These are phyloP conservation scores for Rhodamnia rubescens DNA, from an alignment of 345 rosid species.

Conservation along the genomic window DNA sequence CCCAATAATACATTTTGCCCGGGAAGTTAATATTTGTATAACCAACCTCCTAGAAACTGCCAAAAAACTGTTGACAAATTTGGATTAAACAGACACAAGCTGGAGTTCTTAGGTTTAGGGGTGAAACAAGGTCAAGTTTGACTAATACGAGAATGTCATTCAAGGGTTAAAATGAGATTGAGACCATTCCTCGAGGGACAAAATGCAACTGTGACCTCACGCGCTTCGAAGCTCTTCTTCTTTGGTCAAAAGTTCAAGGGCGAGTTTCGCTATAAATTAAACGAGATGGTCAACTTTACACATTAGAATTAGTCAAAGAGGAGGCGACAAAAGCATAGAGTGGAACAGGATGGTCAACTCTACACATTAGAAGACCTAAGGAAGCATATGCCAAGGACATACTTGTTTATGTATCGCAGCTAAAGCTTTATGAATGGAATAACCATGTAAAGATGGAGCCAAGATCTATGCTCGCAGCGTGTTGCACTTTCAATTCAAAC, in stretches of 20 bases:
- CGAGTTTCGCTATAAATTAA: neutral
- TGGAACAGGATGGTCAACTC: too few relatives aligned
- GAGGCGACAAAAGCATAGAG: too few relatives aligned
- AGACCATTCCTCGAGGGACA: neutral
- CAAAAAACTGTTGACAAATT: neutral
- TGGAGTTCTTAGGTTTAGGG: neutral
- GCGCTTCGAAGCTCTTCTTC: neutral
- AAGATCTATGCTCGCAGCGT: neutral
- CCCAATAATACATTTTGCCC: neutral
- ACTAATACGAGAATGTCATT: neutral
- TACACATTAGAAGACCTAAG: neutral
- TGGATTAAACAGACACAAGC: neutral
- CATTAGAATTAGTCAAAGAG: neutral
- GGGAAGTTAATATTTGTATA: neutral
- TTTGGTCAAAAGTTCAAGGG: neutral
- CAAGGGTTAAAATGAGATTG: neutral
- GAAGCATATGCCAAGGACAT: neutral
- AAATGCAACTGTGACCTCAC: neutral
- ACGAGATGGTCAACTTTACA: neutral
- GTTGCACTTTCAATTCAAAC: neutral
- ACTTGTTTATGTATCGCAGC: neutral
- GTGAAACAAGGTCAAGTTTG: neutral
- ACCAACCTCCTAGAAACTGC: neutral
- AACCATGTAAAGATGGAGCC: neutral
- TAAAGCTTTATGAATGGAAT: neutral